A percentile compares a stretch with the other conserved stretches of the same genome.
Evolutionary conservation across 2,329 filamentous ascomycete species (phyloP).

Genomic region (Epichloe hybrida): DNA sequence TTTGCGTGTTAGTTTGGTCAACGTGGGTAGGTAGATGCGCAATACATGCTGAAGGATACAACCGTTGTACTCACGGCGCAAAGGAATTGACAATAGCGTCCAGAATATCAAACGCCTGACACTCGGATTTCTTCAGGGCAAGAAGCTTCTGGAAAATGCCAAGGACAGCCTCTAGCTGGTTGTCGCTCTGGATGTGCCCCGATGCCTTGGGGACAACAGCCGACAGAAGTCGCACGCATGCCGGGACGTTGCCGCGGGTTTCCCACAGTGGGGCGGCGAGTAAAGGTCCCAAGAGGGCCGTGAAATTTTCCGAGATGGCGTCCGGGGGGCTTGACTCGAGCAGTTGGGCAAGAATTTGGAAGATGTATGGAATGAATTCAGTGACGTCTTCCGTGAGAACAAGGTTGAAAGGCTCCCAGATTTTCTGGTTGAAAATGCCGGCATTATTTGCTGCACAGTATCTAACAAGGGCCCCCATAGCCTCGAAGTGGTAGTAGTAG

Average conservation of each 20-base stretch:
- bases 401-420: constrained; percentile 72
- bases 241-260: constrained; percentile 81
- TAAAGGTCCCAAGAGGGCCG: constrained; percentile 62
- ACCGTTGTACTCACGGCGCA: constrained; percentile 44
- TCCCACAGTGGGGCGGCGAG: constrained; percentile 82
- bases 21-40: not conserved
- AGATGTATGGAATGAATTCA: constrained; percentile 95
- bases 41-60: not conserved
- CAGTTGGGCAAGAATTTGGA: constrained; percentile 85
- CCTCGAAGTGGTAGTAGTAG: constrained; percentile 98
- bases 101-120: constrained; percentile 77
- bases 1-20: not conserved
- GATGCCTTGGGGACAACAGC: constrained; percentile 71
- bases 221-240: constrained; percentile 69
- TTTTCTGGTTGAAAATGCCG: constrained; percentile 59
- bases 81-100: constrained; percentile 66
- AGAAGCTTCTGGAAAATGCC: constrained; percentile 92
- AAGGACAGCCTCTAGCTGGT: constrained; percentile 78
- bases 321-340: constrained; percentile 75
- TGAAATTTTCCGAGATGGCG: constrained; percentile 70
- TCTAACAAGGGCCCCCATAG: constrained; percentile 72
- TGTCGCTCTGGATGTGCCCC: constrained; percentile 57
- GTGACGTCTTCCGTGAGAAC: constrained; percentile 74
- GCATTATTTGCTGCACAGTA: constrained; percentile 53
- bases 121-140: constrained; percentile 68